A percentile compares a stretch with the other conserved stretches of the same genome.
Conservation (phyloP, 2,329 filamentous ascomycete species). For the Cytospora piceicola region DNA sequence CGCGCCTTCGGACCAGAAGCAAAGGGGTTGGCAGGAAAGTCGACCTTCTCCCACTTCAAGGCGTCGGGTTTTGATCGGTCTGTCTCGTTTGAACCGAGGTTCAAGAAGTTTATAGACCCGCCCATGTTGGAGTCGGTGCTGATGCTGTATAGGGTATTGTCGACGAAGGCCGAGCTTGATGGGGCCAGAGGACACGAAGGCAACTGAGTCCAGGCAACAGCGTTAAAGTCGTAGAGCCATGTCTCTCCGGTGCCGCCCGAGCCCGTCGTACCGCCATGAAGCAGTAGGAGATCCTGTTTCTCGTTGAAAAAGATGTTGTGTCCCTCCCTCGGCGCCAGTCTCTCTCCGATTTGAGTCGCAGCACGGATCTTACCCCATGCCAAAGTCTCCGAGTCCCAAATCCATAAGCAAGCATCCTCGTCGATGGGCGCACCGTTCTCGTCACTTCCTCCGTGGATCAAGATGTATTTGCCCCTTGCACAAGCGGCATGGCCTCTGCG, state of each 20-base stretch:
- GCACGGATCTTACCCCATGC: constrained; percentile 42
- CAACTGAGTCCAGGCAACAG: constrained; percentile 54
- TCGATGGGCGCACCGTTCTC: constrained; percentile 37
- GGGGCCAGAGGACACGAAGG: constrained; percentile 47
- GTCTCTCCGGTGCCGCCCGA: constrained; percentile 45
- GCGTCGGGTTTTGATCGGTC: constrained; percentile 39
- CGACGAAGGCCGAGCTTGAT: constrained; percentile 48
- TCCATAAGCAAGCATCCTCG: constrained; percentile 43
- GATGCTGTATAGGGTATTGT: constrained; percentile 52
- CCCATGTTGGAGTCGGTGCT: constrained; percentile 41
- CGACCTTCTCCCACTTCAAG: constrained; percentile 43
- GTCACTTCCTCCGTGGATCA: constrained; percentile 44
- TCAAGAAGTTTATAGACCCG: constrained; percentile 43
- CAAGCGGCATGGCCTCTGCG: constrained; percentile 44
- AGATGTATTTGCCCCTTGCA: constrained; percentile 39
- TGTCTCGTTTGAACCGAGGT: constrained; percentile 38
- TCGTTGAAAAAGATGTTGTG: constrained; percentile 44
- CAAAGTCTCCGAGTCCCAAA: constrained; percentile 43
- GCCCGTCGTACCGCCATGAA: constrained; percentile 50
- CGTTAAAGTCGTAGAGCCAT: constrained; percentile 54
- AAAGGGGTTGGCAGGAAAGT: constrained; percentile 44
- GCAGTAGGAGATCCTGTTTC: constrained; percentile 53
- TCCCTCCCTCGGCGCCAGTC: constrained; percentile 39
- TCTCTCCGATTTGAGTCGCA: constrained; percentile 39
- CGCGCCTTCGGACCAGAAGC: constrained; percentile 47